These are phyloP conservation scores for Penicillium oxalicum DNA, from an alignment of 2,329 filamentous ascomycete species.

Conservation along the genomic window DNA sequence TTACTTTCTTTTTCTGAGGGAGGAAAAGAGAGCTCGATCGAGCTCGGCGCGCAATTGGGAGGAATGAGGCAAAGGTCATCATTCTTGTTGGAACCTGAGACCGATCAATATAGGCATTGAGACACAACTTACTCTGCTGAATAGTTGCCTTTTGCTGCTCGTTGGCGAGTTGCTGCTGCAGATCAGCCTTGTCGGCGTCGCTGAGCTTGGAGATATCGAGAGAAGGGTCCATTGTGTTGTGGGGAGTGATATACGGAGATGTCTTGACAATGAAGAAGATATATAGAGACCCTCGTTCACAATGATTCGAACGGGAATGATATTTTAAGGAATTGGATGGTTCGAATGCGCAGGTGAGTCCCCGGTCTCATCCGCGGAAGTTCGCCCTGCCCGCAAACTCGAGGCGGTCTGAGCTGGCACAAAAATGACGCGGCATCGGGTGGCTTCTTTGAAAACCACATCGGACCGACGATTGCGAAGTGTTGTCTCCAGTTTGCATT, in stretches of 20 bases:
- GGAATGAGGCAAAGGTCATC: too few species aligned
- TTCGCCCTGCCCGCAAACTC: slow-evolving; percentile 14
- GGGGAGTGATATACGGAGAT: neutral
- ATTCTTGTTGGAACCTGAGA: too few species aligned
- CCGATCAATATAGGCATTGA: neutral
- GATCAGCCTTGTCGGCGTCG: slow-evolving; percentile 76
- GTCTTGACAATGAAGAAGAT: neutral
- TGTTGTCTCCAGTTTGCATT: too few species aligned
- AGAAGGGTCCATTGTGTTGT: slow-evolving; percentile 32
- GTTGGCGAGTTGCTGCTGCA: slow-evolving; percentile 77
- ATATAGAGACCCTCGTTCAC: neutral
- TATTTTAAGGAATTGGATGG: neutral
- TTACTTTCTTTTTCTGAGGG: too few species aligned
- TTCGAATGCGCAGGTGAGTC: too few species aligned
- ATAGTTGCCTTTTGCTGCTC: slow-evolving; percentile 72
- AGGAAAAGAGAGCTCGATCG: too few species aligned
- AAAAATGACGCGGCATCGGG: slow-evolving; percentile 19
- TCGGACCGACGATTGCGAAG: too few species aligned
- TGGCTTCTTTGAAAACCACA: neutral
- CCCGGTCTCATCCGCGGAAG: slow-evolving; percentile 1
- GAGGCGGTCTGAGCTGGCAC: slow-evolving; percentile 24
- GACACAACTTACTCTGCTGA: slow-evolving; percentile 40
- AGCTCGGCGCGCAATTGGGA: too few species aligned
- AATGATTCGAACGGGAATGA: neutral
- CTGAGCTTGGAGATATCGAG: slow-evolving; percentile 69